A percentile compares a stretch with the other conserved stretches of the same genome.
These are phyloP conservation scores for Hymenoscyphus linearis DNA, from an alignment of 2,329 filamentous ascomycete species.

Conservation along the genomic window DNA sequence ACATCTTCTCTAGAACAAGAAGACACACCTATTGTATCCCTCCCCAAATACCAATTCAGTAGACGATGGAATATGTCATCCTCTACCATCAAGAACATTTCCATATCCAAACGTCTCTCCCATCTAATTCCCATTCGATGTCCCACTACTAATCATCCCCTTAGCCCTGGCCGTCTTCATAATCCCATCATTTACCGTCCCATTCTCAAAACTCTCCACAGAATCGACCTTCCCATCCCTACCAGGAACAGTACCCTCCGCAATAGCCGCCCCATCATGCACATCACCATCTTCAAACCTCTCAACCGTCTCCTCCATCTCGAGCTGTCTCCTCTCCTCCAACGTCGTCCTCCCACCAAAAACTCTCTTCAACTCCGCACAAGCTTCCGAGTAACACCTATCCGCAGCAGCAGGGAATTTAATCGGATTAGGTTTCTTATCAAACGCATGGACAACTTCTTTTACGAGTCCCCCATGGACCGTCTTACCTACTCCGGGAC, in stretches of 20 bases:
- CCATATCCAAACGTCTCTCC: too few species aligned
- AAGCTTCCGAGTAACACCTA: constrained; percentile 30
- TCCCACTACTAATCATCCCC: too few species aligned
- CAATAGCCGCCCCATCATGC: background rate
- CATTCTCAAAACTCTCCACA: too few species aligned
- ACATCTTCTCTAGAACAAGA: too few species aligned
- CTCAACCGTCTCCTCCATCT: constrained; percentile 22
- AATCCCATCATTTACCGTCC: too few species aligned
- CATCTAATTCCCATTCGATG: too few species aligned
- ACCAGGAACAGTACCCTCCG: background rate
- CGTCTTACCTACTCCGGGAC: constrained; percentile 44
- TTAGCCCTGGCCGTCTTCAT: too few species aligned
- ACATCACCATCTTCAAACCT: constrained; percentile 22
- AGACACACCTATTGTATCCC: too few species aligned
- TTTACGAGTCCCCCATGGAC: constrained; percentile 54
- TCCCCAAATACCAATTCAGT: too few species aligned
- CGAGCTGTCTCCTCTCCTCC: constrained; percentile 26
- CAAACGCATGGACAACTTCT: constrained; percentile 59
- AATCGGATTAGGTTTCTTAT: constrained; percentile 59
- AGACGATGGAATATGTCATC: too few species aligned
- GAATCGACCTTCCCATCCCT: background rate
- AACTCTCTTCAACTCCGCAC: constrained; percentile 26
- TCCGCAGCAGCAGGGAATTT: constrained; percentile 33
- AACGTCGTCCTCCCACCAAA: constrained; percentile 24
- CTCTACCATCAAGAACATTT: too few species aligned